phyloP scores from a whole-genome alignment of 225 moss, liverwort and hornwort species.

The Physcomitrium patens region DNA sequence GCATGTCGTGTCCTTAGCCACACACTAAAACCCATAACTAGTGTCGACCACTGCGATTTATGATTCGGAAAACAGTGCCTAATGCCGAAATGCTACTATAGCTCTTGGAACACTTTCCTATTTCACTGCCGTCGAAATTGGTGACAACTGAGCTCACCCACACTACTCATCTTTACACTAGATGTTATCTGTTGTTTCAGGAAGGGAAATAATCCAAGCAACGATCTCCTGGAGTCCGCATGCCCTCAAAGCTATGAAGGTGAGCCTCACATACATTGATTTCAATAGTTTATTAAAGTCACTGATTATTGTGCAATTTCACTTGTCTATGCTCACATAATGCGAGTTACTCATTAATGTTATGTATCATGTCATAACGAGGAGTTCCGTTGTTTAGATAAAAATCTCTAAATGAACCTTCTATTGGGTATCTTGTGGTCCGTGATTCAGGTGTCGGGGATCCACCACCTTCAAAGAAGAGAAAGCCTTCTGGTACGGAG shows the following conservation, averaged over 20 bases:
- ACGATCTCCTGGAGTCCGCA: constrained; percentile 29
- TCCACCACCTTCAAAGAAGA: constrained; percentile 28
- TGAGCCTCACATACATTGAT: neutral
- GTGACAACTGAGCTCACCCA: too few relatives aligned
- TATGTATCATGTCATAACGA: constrained; percentile 3
- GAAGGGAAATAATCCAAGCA: constrained; percentile 35
- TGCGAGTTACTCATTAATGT: constrained; percentile 15
- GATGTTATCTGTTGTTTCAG: constrained; percentile 28
- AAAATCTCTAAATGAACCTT: too few relatives aligned
- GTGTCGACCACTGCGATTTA: neutral
- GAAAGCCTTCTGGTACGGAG: constrained; percentile 25
- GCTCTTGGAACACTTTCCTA: too few relatives aligned
- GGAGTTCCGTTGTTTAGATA: neutral
- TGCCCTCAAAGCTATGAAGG: constrained; percentile 34
- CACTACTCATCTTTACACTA: too few relatives aligned
- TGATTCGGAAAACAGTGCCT: neutral
- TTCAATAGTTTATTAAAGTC: neutral
- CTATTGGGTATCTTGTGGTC: constrained; percentile 7
- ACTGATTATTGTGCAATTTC: neutral
- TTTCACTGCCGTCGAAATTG: too few relatives aligned
- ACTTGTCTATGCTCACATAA: neutral
- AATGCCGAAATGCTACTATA: too few relatives aligned
- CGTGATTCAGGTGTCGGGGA: constrained; percentile 1
- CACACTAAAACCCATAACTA: too few relatives aligned
- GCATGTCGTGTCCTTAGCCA: neutral